Evolutionary conservation across 106 monocot genomes (phyloP).

Genomic region (Phalaenopsis aphrodite): DNA sequence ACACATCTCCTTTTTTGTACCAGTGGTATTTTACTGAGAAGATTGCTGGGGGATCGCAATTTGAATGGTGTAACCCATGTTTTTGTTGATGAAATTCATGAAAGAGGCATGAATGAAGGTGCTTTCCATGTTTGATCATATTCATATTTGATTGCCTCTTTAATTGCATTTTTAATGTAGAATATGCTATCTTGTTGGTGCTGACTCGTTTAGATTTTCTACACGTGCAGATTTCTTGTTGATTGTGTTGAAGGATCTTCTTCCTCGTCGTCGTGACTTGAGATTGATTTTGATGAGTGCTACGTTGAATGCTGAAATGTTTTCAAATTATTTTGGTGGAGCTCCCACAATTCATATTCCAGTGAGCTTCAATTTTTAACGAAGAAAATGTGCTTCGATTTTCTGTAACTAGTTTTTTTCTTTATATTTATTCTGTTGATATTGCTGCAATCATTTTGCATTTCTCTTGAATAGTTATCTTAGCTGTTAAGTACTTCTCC

Average conservation of each 20-base stretch:
- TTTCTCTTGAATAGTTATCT: neutral
- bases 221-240: slow-evolving; percentile 77
- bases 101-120: slow-evolving; percentile 99
- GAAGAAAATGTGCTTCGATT: neutral
- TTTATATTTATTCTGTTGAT: neutral
- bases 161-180: neutral
- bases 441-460: neutral
- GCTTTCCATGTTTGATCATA: slow-evolving; percentile 5
- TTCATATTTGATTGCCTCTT: neutral
- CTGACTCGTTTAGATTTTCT: slow-evolving; percentile 7
- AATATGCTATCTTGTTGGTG: neutral
- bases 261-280: slow-evolving; percentile 78
- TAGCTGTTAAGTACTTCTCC: neutral
- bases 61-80: slow-evolving; percentile 94
- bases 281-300: slow-evolving; percentile 98
- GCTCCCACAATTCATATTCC: slow-evolving; percentile 97
- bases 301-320: slow-evolving; percentile 97
- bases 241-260: slow-evolving; percentile 94
- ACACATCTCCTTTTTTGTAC: slow-evolving; percentile 99
- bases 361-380: slow-evolving; percentile 32
- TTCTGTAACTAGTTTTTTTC: neutral
- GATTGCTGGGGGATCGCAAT: slow-evolving; percentile 87
- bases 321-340: slow-evolving; percentile 88
- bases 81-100: slow-evolving; percentile 99
- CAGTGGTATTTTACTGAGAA: slow-evolving; percentile 97